These are phyloP conservation scores for Cutaneotrichosporon spelunceum DNA, from an alignment of 1,284 basidiomycete species.

Conservation along the genomic window DNA sequence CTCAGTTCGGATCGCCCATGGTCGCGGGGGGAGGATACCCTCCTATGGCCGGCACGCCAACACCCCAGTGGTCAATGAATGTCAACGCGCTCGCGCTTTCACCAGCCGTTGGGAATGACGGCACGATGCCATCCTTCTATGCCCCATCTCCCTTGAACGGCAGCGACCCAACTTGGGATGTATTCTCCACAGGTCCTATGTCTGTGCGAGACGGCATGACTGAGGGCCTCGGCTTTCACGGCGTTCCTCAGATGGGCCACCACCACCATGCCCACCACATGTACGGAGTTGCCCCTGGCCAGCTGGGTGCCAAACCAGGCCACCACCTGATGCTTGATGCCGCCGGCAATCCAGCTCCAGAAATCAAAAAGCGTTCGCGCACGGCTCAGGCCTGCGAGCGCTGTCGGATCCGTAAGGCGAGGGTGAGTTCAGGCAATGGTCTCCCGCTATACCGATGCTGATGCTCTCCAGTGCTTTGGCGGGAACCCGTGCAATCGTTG, in stretches of 20 bases:
- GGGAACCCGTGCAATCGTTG: slow-evolving; percentile 28
- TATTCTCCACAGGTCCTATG: slow-evolving; percentile 12
- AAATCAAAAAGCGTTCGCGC: slow-evolving; percentile 31
- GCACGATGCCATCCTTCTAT: slow-evolving; percentile 11
- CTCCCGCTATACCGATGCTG: slow-evolving; percentile 3
- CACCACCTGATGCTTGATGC: slow-evolving; percentile 21
- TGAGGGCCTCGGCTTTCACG: slow-evolving; percentile 14
- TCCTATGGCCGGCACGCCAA: slow-evolving; percentile 10
- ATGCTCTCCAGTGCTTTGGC: slow-evolving; percentile 24
- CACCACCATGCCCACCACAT: slow-evolving; percentile 9
- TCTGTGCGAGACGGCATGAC: slow-evolving; percentile 6
- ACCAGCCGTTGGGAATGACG: slow-evolving; percentile 10
- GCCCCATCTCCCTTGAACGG: slow-evolving; percentile 16
- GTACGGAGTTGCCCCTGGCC: slow-evolving; percentile 9
- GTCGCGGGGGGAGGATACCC: slow-evolving; percentile 15
- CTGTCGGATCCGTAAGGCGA: slow-evolving; percentile 31
- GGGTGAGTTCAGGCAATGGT: slow-evolving; percentile 27
- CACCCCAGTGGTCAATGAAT: slow-evolving; percentile 18
- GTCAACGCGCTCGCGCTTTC: slow-evolving; percentile 19
- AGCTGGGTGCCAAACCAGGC: slow-evolving; percentile 17
- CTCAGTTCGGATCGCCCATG: slow-evolving; percentile 20
- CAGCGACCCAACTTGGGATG: slow-evolving; percentile 15
- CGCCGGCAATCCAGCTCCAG: slow-evolving; percentile 22
- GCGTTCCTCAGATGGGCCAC: slow-evolving; percentile 7
- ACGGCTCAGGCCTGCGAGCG: slow-evolving; percentile 33